Conservation (phyloP, 2,329 filamentous ascomycete genomes). For the Beauveria asiatica region DNA sequence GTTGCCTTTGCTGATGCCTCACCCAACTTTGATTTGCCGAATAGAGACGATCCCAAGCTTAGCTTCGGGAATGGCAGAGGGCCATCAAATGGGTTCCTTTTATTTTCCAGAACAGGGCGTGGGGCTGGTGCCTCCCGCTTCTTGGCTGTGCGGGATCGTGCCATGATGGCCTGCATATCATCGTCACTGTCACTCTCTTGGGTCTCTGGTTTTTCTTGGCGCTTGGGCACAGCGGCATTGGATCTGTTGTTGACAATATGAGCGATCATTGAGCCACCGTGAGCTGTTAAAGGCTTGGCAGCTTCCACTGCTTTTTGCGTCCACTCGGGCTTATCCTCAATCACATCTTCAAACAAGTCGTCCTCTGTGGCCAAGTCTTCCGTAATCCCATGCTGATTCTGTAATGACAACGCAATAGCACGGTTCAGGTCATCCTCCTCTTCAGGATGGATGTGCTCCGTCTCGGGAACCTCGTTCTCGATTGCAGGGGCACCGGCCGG, state of each 20-base stretch:
- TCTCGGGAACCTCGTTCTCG: slow-evolving; percentile 21
- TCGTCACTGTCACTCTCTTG: slow-evolving; percentile 65
- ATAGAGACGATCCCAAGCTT: slow-evolving; percentile 56
- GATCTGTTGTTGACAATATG: slow-evolving; percentile 67
- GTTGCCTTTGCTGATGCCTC: slow-evolving; percentile 6
- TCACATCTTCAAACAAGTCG: slow-evolving; percentile 42
- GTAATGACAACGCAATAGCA: slow-evolving; percentile 79
- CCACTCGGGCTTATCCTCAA: slow-evolving; percentile 39
- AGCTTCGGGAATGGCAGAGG: slow-evolving; percentile 88
- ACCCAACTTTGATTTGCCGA: slow-evolving; percentile 32
- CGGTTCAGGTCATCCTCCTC: slow-evolving; percentile 58
- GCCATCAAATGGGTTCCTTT: slow-evolving; percentile 61
- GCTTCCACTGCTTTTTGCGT: slow-evolving; percentile 43
- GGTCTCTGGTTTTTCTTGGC: slow-evolving; percentile 17
- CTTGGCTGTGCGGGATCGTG: slow-evolving; percentile 55
- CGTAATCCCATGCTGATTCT: slow-evolving; percentile 45
- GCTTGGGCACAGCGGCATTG: slow-evolving; percentile 48
- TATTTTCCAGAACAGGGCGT: slow-evolving; percentile 38
- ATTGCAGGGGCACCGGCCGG: slow-evolving; percentile 18
- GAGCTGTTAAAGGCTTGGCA: slow-evolving; percentile 41
- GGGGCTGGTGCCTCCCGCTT: slow-evolving; percentile 36
- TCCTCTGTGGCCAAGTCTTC: slow-evolving; percentile 28
- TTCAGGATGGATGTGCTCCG: slow-evolving; percentile 30
- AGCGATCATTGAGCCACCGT: slow-evolving; percentile 55
- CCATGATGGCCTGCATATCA: slow-evolving; percentile 68